A percentile compares a stretch with the other conserved stretches of the same genome.
These are phyloP conservation scores for Pinus tabuliformis DNA, from an alignment of 75 land plant genomes.

Conservation along the genomic window DNA sequence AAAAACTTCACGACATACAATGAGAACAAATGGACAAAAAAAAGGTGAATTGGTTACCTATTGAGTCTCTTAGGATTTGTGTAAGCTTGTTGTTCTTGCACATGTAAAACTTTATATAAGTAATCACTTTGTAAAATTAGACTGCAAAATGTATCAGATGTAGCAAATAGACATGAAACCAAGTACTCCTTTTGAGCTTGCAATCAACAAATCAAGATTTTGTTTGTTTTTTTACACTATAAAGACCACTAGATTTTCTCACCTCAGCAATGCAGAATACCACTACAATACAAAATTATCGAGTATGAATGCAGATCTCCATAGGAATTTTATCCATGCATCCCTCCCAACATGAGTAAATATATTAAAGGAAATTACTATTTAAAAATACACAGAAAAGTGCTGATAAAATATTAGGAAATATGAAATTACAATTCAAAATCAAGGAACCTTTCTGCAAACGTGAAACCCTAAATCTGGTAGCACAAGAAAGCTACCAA, in stretches of 20 bases:
- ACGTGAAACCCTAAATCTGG: too few species aligned
- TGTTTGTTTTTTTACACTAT: not conserved
- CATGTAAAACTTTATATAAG: not conserved
- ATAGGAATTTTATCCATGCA: too few species aligned
- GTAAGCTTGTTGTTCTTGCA: constrained; percentile 79
- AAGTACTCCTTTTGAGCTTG: not conserved
- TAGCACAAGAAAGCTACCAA: too few species aligned
- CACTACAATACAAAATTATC: too few species aligned
- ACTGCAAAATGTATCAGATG: not conserved
- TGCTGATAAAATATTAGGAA: too few species aligned
- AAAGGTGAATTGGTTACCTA: constrained; percentile 24
- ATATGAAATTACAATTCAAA: too few species aligned
- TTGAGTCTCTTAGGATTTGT: constrained; percentile 58
- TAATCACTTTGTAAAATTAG: not conserved
- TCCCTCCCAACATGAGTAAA: too few species aligned
- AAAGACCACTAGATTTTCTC: not conserved
- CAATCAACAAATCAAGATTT: not conserved
- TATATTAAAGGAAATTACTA: too few species aligned
- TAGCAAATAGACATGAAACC: not conserved
- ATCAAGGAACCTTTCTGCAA: too few species aligned
- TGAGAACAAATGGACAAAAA: not conserved
- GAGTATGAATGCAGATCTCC: too few species aligned
- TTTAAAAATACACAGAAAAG: too few species aligned
- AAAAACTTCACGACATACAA: not conserved
- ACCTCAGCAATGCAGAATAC: too few species aligned